Evolutionary conservation across 1,284 basidiomycete species (phyloP).

Genomic region (Marasmius sp.): DNA sequence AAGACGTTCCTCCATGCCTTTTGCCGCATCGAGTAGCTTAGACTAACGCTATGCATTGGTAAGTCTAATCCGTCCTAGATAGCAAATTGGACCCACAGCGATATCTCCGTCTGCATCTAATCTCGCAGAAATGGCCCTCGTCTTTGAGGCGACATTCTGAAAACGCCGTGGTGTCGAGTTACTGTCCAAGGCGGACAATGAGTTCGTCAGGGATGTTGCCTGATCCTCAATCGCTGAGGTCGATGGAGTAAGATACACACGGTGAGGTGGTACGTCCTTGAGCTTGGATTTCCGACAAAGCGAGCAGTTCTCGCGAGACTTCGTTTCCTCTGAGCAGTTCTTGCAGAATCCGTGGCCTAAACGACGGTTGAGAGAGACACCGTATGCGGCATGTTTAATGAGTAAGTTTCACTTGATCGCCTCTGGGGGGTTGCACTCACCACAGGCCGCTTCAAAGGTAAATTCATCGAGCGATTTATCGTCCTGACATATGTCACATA

Average conservation of each 20-base stretch:
- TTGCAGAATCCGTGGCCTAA: slow-evolving; percentile 12
- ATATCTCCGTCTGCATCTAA: neutral
- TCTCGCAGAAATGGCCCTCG: neutral
- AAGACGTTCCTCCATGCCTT: slow-evolving; percentile 8
- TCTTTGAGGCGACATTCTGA: neutral
- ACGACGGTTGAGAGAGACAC: neutral
- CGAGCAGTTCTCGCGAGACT: slow-evolving; percentile 2
- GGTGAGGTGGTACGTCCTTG: slow-evolving; percentile 1
- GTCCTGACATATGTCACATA: slow-evolving; percentile 13
- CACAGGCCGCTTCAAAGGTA: slow-evolving; percentile 7
- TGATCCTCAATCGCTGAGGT: slow-evolving; percentile 1
- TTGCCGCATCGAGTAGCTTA: slow-evolving; percentile 4
- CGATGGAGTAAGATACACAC: slow-evolving; percentile 7
- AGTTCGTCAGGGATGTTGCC: neutral
- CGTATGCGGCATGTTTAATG: neutral
- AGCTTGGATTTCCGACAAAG: slow-evolving; percentile 4
- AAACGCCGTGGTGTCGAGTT: neutral
- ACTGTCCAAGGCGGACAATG: neutral
- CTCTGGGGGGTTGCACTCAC: neutral
- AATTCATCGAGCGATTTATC: neutral
- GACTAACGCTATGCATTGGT: neutral
- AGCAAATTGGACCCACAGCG: slow-evolving; percentile 1
- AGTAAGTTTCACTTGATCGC: neutral
- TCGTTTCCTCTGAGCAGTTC: slow-evolving; percentile 1
- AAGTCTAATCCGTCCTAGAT: neutral